Evolutionary conservation across 768 basidiomycete genomes (phyloP), one percentile per base, ranked within the genome.

Genomic region (Hygrophoropsis aurantiaca): DNA sequence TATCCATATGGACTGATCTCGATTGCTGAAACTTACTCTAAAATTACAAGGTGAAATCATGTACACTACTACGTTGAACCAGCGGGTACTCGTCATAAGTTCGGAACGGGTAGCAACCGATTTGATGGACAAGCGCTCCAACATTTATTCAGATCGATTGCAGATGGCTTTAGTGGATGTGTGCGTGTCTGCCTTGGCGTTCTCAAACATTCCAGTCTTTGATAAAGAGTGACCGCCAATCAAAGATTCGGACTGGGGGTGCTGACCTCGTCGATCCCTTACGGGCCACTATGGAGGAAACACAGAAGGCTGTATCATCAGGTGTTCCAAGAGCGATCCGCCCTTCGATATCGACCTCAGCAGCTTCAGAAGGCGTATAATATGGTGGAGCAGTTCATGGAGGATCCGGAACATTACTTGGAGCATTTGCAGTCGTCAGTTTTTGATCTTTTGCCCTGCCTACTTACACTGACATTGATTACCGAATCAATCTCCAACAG

Each of bases 141-240:
- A 60, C 4, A 68, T 68, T 7, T 74, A 74, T 51, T 72, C 72
- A 4, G 69, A 69, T 46, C 40, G 63, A 54, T 25, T 53, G 25
- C 26, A 43, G 39, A 21, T 25, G 10, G 25, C 25, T 40, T 40
- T 40, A 40, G 27, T 30, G 13, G 27, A 30, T 30, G 27, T 30
- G 27, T 30, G 27, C 27, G 27, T 30, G 27, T n/a, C 27, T 30
- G 27, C 27, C 6, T 30, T 6, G 13, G 27, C 13, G 6, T 6
- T 30, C 13, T 30, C n/a, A n/a, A n/a, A n/a, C n/a, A n/a, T n/a
- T n/a, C n/a, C n/a, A n/a, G n/a, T 30, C 13, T 30, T 13, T 13
- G 27, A 13, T 30, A 7, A 13, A 6, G 27, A 7, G 27, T 52
- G 48, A 3, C 11, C 40, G 11, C 24, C 10, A 3, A 42, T 7